Evolutionary conservation across 257 asterid genomes (phyloP), one percentile per base, ranked within the genome.

Genomic region (Solanum medicagineum): DNA sequence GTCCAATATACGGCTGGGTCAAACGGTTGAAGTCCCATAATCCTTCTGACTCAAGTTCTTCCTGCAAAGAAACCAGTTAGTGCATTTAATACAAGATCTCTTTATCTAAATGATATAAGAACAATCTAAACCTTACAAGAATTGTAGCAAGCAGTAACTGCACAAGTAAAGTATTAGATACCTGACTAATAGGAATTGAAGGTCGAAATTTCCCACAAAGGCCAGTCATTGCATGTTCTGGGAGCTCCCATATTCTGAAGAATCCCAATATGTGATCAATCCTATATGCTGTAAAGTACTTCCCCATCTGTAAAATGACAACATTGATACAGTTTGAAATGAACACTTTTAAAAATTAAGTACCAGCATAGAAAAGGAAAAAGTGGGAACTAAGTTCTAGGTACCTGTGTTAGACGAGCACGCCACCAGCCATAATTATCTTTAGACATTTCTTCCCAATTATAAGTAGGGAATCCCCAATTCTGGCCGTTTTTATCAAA

Each of bases 361-460:
- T 63, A 47, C 29, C 57, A 54, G 14, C 24, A 29, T 57, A 62
- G 65, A 49, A 86, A 79, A 70, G 84, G 77, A 83, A 73, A 81
- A 45, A 29, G 24, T 19, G 7, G 17, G 69, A 44, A 71, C 29
- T 79, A 44, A n/a, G 77, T 63, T 83, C 53, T 79, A 42, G 60
- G 83, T 86, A 96, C 99, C 98, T 96, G 98, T 44, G 97, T 90
- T 73, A 96, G 89, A 92, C 99, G 98, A 90, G 93, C 92, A 83
- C 98, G 94, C 99, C 99, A 96, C 99, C 99, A 96, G 70, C 89
- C 97, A 90, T 96, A 96, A 88, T 96, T 95, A 85, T 96, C 99
- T 87, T 94, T 96, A 11, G 98, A 96, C 99, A 96, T 96, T 88
- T 96, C 99, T 91, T 96, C 99, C 99, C 99, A 96, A 89, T 96